These are phyloP conservation scores for Salvia splendens DNA, from an alignment of 257 asterid species.

Conservation along the genomic window DNA sequence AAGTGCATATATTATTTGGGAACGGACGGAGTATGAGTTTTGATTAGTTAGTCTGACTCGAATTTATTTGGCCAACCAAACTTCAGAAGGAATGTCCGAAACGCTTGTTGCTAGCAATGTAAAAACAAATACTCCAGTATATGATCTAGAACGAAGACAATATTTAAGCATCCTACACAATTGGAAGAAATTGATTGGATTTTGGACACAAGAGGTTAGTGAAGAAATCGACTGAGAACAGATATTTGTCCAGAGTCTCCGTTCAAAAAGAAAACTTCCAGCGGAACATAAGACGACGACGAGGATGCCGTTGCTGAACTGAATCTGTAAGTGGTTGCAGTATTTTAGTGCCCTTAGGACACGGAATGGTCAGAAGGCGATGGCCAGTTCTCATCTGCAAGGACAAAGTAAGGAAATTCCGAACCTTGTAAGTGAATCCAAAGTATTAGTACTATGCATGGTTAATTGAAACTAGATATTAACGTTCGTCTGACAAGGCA, in stretches of 20 bases:
- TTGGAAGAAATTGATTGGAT: conserved; percentile 21
- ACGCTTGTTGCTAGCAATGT: no score
- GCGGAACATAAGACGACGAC: conserved; percentile 51
- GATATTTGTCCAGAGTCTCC: conserved; percentile 96
- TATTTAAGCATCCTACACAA: conserved; percentile 31
- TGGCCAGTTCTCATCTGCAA: conserved; percentile 95
- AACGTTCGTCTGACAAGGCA: background rate
- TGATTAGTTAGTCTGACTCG: no score
- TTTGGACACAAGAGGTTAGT: conserved; percentile 40
- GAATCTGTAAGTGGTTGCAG: conserved; percentile 87
- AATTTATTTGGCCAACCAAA: no score
- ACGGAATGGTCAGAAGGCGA: conserved; percentile 79
- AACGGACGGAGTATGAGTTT: no score
- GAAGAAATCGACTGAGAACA: conserved; percentile 62
- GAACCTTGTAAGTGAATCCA: conserved; percentile 3
- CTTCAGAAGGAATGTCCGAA: no score
- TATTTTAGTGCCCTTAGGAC: conserved; percentile 90
- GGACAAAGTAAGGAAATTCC: conserved; percentile 6
- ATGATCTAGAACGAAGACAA: background rate
- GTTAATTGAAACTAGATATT: background rate
- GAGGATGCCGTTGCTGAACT: conserved; percentile 50
- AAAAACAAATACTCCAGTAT: no score
- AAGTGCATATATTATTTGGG: no score
- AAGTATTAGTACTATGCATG: conserved; percentile 6
- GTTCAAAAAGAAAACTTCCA: conserved; percentile 83